phyloP scores from a whole-genome alignment of 2,329 filamentous ascomycete species.

The Aspergillus proliferans region DNA sequence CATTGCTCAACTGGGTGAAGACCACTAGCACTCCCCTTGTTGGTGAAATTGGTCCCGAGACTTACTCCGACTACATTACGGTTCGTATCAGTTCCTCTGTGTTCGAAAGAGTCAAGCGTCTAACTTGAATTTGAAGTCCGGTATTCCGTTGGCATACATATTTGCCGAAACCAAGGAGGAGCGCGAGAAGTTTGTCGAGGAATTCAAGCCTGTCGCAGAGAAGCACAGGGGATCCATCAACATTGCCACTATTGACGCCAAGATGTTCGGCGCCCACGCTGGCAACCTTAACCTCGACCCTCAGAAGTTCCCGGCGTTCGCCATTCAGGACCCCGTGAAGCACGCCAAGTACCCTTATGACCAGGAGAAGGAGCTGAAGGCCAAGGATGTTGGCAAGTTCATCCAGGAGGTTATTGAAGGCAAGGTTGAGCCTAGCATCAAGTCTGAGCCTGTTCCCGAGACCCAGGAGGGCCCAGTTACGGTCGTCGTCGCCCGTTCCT shows the following conservation, averaged over 20 bases:
- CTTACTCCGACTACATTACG: slow-evolving; percentile 91
- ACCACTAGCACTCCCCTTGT: slow-evolving; percentile 80
- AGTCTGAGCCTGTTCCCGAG: slow-evolving; percentile 95
- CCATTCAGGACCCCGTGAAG: slow-evolving; percentile 91
- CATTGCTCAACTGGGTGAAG: slow-evolving; percentile 78
- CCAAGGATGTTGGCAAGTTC: slow-evolving; percentile 69
- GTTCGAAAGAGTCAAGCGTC: background rate
- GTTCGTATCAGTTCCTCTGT: slow-evolving; percentile 34
- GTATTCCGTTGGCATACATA: slow-evolving; percentile 92
- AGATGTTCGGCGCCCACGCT: slow-evolving; percentile 88
- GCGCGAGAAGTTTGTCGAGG: slow-evolving; percentile 68
- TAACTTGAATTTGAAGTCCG: slow-evolving; percentile 47
- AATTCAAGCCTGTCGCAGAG: slow-evolving; percentile 79
- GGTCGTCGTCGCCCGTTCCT: slow-evolving; percentile 87
- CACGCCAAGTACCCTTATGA: slow-evolving; percentile 97
- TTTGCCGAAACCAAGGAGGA: slow-evolving; percentile 90
- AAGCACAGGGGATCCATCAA: slow-evolving; percentile 92
- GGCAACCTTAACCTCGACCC: slow-evolving; percentile 95
- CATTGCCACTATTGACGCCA: slow-evolving; percentile 96
- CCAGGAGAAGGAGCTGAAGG: slow-evolving; percentile 71
- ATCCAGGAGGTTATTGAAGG: slow-evolving; percentile 78
- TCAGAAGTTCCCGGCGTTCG: slow-evolving; percentile 93
- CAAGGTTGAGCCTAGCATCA: slow-evolving; percentile 93
- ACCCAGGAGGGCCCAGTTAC: slow-evolving; percentile 83
- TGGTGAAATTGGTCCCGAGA: slow-evolving; percentile 94